Base-by-base conservation (phyloP, 192 early-diverging fungal species). In the Linnemannia hyalina region DNA sequence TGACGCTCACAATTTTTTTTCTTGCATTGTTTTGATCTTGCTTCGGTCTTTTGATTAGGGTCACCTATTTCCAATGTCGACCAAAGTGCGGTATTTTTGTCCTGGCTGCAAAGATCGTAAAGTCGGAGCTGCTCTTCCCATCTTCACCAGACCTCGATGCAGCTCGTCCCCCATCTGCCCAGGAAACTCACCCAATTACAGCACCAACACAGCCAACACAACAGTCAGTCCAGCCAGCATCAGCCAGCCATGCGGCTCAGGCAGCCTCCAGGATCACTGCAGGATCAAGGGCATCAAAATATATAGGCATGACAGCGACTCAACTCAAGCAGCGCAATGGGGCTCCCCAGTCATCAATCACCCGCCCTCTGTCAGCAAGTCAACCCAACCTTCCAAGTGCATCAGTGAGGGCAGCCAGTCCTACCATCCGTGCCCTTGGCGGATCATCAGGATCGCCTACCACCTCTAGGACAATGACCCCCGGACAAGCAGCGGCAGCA, bases 81-180 rank as follows among this genome's bases (percentile, higher is more conserved):
- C 90, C 92, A 16, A 89, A 91, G 68, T 92, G 91, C 13, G 96
- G 96, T 26, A 87, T 97, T 47, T 97, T 96, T 90, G 89, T 95
- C 26, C 88, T 93, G 22, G 92, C 94, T 23, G 91, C 93, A 36
- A 95, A 95, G 70, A 76, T 90, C 65, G 82, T 75, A 11, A 83
- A 84, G 54, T 78, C 86, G 42, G 87, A 89, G 44, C 65, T 85
- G 55, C 69, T 74, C 1, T 72, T 80, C 23, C 80, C 77, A 11
- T 54, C 68, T 26, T 73, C 70, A 41, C 79, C 76, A 71, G 80
- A 84, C 26, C 81, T 44, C 16, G 36, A 36, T 29, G 76, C 63
- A 71, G 78, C 47, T 73, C 83, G 69, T 76, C 85, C 73, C 65
- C 63, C 78, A 44, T 80, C 88, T 10, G 74, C 46, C 23, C 80